These are phyloP conservation scores for Gossypium davidsonii DNA, from an alignment of 441 rosid genomes.

Conservation along the genomic window DNA sequence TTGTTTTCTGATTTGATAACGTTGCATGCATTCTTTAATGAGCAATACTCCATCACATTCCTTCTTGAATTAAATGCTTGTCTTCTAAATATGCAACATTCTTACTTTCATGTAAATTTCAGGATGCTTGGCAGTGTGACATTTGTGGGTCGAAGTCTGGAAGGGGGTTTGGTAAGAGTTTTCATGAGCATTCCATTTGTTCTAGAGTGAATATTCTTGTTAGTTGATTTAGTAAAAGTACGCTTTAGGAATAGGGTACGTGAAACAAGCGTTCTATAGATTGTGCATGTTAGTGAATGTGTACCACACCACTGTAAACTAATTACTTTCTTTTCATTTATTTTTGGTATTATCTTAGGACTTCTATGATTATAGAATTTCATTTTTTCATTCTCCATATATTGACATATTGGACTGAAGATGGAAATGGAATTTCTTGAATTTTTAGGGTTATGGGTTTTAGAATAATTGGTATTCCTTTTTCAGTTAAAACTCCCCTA, in stretches of 20 bases:
- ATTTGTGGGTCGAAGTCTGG: slow-evolving; percentile 92
- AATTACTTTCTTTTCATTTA: not conserved
- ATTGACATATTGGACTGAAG: not conserved
- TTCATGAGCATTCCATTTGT: not conserved
- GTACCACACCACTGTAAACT: not conserved
- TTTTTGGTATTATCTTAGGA: not conserved
- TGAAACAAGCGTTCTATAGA: not conserved
- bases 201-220: not conserved
- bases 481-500: not conserved
- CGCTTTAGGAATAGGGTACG: not conserved
- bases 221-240: not conserved
- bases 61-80: not conserved
- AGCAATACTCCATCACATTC: not conserved
- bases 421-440: not conserved
- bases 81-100: not conserved
- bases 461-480: not conserved
- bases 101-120: slow-evolving; percentile 17
- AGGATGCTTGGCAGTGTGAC: slow-evolving; percentile 99
- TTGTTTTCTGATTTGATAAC: not conserved
- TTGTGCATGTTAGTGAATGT: not conserved
- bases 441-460: not conserved
- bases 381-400: not conserved
- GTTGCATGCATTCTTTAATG: not conserved
- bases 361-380: not conserved
- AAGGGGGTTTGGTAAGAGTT: slow-evolving; percentile 91